Evolutionary conservation across 148 eudicot species (phyloP), one percentile per base, ranked within the genome.

Genomic region (Chenopodium berlandieri): DNA sequence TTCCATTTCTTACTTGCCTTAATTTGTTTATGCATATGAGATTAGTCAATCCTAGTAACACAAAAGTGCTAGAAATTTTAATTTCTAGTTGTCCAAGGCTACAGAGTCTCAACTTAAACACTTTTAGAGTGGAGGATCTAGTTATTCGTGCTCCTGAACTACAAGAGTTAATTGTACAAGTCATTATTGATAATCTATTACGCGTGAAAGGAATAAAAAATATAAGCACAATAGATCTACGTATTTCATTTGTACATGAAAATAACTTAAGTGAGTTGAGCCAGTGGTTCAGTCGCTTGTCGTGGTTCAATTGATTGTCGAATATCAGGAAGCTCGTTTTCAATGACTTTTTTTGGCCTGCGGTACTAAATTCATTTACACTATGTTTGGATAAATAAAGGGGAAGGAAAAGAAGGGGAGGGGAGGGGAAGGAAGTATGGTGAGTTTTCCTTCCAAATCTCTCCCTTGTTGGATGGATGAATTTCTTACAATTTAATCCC

Each of bases 31-130:
- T 16, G 50, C 50, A 6, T 54, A 60, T 37, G 48, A 76, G 4
- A 25, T 5, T 9, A 20, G 19, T 0, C 22, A 46, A 19, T 1
- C 11, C 50, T 47, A 47, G 50, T 7, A 10, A 47, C 11, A 47
- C 25, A 11, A 1, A 4, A 5, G 14, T 2, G 3, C 9, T 78
- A 46, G 80, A 25, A 66, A 25, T 1, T 0, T 1, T 78, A 1
- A 63, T 67, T 46, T 5, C 62, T 7, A 67, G 60, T 9, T 78
- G 80, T 27, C 80, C 80, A 17, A 58, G 19, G 40, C 80, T 78
- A 14, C 72, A 31, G 19, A 44, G 19, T 46, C 46, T 78, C 5
- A 16, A 17, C 9, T 47, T 65, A 23, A 1, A 0, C 1, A 0
- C 2, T 23, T 17, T 5, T 14, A 20, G 48, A 5, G 8, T 0